These are phyloP conservation scores for Rhodomyrtus psidioides DNA, from an alignment of 441 rosid genomes.

Conservation along the genomic window DNA sequence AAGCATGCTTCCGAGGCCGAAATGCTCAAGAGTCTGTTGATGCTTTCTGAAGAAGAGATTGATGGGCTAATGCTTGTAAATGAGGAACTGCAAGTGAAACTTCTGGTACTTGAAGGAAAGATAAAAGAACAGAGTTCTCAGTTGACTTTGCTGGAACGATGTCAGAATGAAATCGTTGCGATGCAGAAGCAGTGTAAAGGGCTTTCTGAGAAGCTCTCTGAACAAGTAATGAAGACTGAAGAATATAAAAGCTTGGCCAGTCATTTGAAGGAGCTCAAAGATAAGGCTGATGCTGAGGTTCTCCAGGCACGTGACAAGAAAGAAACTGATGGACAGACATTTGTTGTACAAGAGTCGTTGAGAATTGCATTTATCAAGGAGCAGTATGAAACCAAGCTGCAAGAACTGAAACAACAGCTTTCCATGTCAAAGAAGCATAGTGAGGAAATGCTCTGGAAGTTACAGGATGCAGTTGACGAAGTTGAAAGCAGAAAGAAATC, in stretches of 20 bases:
- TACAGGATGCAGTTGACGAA: conserved; percentile 92
- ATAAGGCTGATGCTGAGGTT: conserved; percentile 71
- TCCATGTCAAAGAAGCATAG: conserved; percentile 81
- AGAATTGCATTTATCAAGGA: conserved; percentile 97
- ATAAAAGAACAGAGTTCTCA: conserved; percentile 43
- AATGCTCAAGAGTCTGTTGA: conserved; percentile 36
- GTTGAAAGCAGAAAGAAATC: conserved; percentile 67
- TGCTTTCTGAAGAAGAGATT: conserved; percentile 44
- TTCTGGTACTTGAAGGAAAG: conserved; percentile 45
- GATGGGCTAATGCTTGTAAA: conserved; percentile 47
- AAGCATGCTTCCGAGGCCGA: conserved; percentile 35
- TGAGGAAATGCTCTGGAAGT: conserved; percentile 85
- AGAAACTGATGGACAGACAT: conserved; percentile 45
- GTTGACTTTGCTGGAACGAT: conserved; percentile 24
- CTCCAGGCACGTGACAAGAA: conserved; percentile 49
- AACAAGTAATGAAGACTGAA: conserved; percentile 81
- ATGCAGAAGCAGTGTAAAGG: conserved; percentile 46
- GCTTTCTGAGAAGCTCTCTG: conserved; percentile 66
- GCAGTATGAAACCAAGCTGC: conserved; percentile 78
- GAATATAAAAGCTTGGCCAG: conserved; percentile 78
- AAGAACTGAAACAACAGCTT: conserved; percentile 80
- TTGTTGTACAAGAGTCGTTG: conserved; percentile 79
- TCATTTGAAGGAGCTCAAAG: conserved; percentile 89
- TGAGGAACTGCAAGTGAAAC: conserved; percentile 52
- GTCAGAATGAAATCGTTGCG: conserved; percentile 27